A percentile compares a stretch with the other conserved stretches of the same genome.
Evolutionary conservation across 306 rosid species (phyloP).

Genomic region (Dalbergia oliveri): DNA sequence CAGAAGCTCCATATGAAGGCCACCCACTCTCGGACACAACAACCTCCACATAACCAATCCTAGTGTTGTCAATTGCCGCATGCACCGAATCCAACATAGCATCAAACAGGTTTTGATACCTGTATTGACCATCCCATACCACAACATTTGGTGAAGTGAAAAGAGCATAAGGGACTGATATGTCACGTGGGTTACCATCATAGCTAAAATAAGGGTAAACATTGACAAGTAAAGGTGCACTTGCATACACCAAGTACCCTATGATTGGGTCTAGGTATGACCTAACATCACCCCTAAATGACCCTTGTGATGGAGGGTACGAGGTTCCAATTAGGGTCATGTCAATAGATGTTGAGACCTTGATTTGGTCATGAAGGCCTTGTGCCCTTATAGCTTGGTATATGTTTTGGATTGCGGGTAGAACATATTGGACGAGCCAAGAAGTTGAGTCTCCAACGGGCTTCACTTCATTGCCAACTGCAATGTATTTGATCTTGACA

Average conservation of each 20-base stretch:
- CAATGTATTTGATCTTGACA: conserved; percentile 58
- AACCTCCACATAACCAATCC: conserved; percentile 61
- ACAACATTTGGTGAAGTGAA: conserved; percentile 63
- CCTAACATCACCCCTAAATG: conserved; percentile 66
- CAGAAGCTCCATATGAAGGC: conserved; percentile 71
- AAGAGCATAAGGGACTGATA: conserved; percentile 66
- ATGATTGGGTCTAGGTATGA: conserved; percentile 66
- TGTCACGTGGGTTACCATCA: conserved; percentile 49
- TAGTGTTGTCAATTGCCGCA: conserved; percentile 62
- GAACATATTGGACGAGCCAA: conserved; percentile 54
- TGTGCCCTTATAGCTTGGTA: conserved; percentile 58
- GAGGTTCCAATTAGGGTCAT: conserved; percentile 66
- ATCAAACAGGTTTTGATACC: conserved; percentile 70
- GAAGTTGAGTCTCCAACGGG: conserved; percentile 57
- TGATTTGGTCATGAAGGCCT: conserved; percentile 59
- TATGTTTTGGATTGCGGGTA: conserved; percentile 58
- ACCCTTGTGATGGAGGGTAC: conserved; percentile 67
- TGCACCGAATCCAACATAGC: conserved; percentile 66
- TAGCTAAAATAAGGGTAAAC: conserved; percentile 72
- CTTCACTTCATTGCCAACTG: conserved; percentile 75
- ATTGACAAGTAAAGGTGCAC: conserved; percentile 68
- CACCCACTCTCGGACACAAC: conserved; percentile 80
- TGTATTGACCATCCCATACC: conserved; percentile 52
- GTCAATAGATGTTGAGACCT: conserved; percentile 74
- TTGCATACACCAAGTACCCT: conserved; percentile 59